Evolutionary conservation across 1,284 basidiomycete genomes (phyloP), one percentile per base, ranked within the genome.

Genomic region (Sporisorium reilianum): DNA sequence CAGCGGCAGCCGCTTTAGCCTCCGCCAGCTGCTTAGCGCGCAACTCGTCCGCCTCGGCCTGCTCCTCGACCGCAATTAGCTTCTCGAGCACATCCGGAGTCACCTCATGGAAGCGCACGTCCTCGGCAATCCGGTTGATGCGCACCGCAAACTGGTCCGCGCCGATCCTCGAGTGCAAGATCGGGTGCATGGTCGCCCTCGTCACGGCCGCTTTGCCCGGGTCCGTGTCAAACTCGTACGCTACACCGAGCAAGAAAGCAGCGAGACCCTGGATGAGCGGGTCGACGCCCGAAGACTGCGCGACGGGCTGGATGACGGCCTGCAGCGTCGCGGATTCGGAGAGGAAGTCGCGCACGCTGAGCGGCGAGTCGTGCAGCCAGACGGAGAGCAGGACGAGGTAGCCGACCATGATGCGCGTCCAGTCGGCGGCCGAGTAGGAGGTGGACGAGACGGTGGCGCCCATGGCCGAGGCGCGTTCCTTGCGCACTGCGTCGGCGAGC

Each of bases 281-380:
- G 81, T 98, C 95, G n/a, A 80, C 78, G 50, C 95, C 94, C 5
- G 91, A 90, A 0, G 90, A 90, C 86, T 96, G 94, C 55, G 95
- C 95, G 70, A 97, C 92, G 1, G 94, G 94, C 84, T 97, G 95
- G 22, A 97, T 93, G 1, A 84, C 64, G 11, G 80, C 80, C 62
- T 94, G 92, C 57, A 99, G 86, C 53, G 95, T 95, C 14, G 94
- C 93, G 11, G 93, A 92, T 80, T 90, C 89, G 56, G 93, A 91
- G 64, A 99, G 87, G 82, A 98, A 95, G 84, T 94, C 95, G 59
- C 90, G 89, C 48, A 97, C 94, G 0, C 92, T 91, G 56, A 88
- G 89, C 0, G 94, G 91, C 73, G 95, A 94, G 78, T 98, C 95
- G 94, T 95, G 97, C n/a, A 97, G 87, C 96, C 96, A 99, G 56